phyloP scores from a whole-genome alignment of 163 green algal species.

The Scenedesmus sp. region DNA sequence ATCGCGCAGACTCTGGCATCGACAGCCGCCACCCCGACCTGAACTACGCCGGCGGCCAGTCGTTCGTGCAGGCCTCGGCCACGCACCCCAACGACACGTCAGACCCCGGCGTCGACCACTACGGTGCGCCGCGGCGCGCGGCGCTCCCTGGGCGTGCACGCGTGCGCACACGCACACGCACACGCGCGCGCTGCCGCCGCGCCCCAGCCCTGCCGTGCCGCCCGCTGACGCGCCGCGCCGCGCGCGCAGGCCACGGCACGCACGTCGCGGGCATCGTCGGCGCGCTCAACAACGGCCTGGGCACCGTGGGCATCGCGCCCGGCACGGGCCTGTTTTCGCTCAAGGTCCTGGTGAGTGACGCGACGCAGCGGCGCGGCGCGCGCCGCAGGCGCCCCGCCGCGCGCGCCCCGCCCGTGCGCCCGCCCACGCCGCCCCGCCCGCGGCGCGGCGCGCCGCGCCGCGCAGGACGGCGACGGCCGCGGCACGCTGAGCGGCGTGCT shows the following conservation, averaged over 20 bases:
- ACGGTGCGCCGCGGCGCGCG: not conserved
- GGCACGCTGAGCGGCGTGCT: too few species aligned
- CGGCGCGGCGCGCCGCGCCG: too few species aligned
- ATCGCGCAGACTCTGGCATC: not conserved
- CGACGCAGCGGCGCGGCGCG: too few species aligned
- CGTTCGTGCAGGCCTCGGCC: not conserved
- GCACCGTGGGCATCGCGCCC: slow-evolving; percentile 7
- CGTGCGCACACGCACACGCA: not conserved
- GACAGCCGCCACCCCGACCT: not conserved
- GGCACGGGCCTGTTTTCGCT: not conserved
- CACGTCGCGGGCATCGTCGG: slow-evolving; percentile 6
- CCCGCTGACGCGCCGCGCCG: too few species aligned
- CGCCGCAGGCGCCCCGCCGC: too few species aligned
- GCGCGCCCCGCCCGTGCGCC: too few species aligned
- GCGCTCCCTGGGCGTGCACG: too few species aligned
- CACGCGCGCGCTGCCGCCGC: too few species aligned
- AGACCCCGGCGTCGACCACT: not conserved
- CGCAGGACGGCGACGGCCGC: too few species aligned
- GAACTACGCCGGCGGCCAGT: slow-evolving; percentile 3
- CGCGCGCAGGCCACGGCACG: not conserved
- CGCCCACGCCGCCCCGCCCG: too few species aligned
- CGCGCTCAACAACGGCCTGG: not conserved
- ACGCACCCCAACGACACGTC: not conserved
- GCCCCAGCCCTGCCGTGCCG: too few species aligned
- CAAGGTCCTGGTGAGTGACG: too few species aligned